Evolutionary conservation across 2,329 filamentous ascomycete genomes (phyloP), one percentile per base, ranked within the genome.

Genomic region (Aureobasidium leucospermi): DNA sequence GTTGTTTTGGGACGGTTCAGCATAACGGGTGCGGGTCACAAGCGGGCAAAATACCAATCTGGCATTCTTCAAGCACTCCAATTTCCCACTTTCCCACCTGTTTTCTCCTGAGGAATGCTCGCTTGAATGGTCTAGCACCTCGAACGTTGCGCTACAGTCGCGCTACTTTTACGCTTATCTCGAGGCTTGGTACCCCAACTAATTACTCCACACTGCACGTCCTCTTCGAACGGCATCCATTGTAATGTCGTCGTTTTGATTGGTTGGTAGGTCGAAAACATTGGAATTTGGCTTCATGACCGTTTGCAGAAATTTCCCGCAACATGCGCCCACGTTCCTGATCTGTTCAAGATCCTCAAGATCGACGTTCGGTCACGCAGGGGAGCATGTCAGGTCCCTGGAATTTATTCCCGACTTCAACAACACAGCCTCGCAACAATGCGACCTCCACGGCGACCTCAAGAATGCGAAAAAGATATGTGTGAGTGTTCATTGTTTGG

Each of bases 91-190:
- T 19, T 29, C 19, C 51, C 16, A 43, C 51, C 38, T 16, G 16
- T 46, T 38, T 38, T 55, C 16, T 23, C 13, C 28, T 43, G 51
- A 43, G 51, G 51, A 55, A 55, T 55, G 51, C 51, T 9, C 39
- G 39, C 39, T 19, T 43, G 2, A 15, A 11, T 34, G 51, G 39
- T 55, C 51, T 55, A 55, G 51, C 9, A 15, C 51, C 28, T 38
- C 2, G 6, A 23, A 58, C 55, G 42, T 13, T 34, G 29, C 55
- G 41, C 52, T 43, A 58, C 36, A 43, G 32, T 19, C 23, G 43
- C 55, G 43, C 55, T 58, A 58, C 31, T 58, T 32, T 34, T 58
- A 58, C 28, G 55, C 55, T 58, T 58, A 58, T 48, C 32, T 28
- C 34, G 32, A 58, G 41, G 42, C 55, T 58, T 58, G 43, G 38